phyloP scores from a whole-genome alignment of 2,329 filamentous ascomycete species.

The Fusarium sulawesiense region DNA sequence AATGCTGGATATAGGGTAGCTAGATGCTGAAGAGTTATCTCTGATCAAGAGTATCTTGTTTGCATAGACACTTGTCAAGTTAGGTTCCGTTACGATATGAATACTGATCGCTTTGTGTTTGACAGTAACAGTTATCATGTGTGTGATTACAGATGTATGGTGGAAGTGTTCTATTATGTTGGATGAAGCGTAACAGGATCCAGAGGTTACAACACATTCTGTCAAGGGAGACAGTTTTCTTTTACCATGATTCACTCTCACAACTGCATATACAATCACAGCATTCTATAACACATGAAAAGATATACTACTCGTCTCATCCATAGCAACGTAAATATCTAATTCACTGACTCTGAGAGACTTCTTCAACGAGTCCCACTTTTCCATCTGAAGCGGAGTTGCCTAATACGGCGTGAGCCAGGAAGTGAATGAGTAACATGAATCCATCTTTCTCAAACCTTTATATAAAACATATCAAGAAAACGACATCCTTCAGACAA shows the following conservation, averaged over 20 bases:
- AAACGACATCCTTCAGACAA: background rate
- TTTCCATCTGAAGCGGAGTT: conserved; percentile 42
- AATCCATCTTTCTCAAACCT: conserved; percentile 10
- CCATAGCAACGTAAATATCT: background rate
- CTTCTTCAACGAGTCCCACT: conserved; percentile 13
- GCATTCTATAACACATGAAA: background rate
- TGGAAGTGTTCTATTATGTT: background rate
- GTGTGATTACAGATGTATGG: background rate
- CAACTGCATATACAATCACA: background rate
- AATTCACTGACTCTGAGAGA: background rate
- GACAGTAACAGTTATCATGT: background rate
- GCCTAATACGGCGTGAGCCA: conserved; percentile 35
- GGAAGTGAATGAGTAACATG: conserved; percentile 1
- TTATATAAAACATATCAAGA: background rate
- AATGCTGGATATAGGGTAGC: conserved; percentile 27
- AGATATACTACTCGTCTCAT: background rate
- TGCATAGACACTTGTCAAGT: background rate
- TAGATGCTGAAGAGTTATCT: background rate
- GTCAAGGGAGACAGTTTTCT: background rate
- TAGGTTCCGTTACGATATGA: background rate
- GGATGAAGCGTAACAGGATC: background rate
- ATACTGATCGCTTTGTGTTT: background rate
- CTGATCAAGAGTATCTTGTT: background rate
- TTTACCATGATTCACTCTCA: background rate
- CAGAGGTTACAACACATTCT: background rate